Conservation (phyloP, 2,329 filamentous ascomycete species). For the Fusarium nygamai region DNA sequence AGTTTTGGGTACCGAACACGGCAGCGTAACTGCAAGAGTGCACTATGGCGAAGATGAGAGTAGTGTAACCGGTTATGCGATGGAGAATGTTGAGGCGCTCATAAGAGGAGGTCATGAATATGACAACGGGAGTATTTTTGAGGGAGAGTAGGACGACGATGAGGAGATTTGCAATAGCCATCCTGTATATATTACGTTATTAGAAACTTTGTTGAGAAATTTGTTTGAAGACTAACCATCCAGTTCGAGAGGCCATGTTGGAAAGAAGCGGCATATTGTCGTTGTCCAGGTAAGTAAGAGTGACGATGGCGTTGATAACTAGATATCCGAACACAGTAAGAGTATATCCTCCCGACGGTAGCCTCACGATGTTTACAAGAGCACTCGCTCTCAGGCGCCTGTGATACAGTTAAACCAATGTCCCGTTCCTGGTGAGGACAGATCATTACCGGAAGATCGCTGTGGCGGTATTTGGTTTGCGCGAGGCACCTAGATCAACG, state of each 20-base stretch:
- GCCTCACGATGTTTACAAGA: conserved; percentile 39
- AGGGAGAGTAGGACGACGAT: conserved; percentile 64
- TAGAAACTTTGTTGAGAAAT: neutral
- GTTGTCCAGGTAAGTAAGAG: conserved; percentile 49
- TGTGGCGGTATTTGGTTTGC: conserved; percentile 11
- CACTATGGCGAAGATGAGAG: conserved; percentile 56
- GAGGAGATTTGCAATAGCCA: conserved; percentile 57
- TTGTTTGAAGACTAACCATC: conserved; percentile 46
- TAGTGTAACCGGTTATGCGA: conserved; percentile 61
- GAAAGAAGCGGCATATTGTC: conserved; percentile 42
- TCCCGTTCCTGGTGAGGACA: neutral
- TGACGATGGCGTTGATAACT: conserved; percentile 47
- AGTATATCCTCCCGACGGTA: conserved; percentile 49
- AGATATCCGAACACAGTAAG: conserved; percentile 45
- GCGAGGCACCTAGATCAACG: conserved; percentile 12
- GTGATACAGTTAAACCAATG: conserved; percentile 3
- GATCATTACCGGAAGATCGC: conserved; percentile 30
- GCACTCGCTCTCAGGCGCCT: conserved; percentile 44
- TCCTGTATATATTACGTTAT: conserved; percentile 42
- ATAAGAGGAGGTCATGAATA: conserved; percentile 64
- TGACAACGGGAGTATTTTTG: conserved; percentile 67
- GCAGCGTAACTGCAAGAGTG: conserved; percentile 57
- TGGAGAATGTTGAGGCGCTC: conserved; percentile 69
- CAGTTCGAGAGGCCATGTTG: conserved; percentile 52
- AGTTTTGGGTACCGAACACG: conserved; percentile 49